These are phyloP conservation scores for Rhizoctonia solani DNA, from an alignment of 1,284 basidiomycete species.

Conservation along the genomic window DNA sequence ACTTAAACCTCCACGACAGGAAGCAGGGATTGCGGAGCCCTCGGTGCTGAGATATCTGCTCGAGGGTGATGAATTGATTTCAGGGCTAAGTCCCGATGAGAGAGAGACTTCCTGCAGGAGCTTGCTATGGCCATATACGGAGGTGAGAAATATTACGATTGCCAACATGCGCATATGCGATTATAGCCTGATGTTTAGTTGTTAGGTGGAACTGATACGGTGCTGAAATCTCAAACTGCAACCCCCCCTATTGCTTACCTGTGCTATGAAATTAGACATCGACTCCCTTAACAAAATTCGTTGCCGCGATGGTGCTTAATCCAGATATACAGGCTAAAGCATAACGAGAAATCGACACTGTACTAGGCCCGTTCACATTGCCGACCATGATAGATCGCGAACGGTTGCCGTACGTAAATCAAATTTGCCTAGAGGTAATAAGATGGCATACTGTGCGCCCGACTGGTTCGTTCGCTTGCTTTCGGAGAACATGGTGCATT, in stretches of 20 bases:
- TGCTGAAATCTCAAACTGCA: not conserved
- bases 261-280: conserved; percentile 24
- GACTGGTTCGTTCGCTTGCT: not conserved
- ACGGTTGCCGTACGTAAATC: conserved; percentile 41
- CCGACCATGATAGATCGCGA: conserved; percentile 38
- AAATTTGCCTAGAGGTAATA: conserved; percentile 42
- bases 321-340: conserved; percentile 41
- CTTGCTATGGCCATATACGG: too few species aligned
- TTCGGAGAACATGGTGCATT: not conserved
- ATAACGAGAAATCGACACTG: conserved; percentile 41
- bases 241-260: too few species aligned
- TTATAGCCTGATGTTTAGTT: too few species aligned
- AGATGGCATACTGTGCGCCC: conserved; percentile 40
- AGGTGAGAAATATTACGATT: not conserved
- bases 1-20: not conserved
- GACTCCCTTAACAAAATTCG: conserved; percentile 39
- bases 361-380: conserved; percentile 41
- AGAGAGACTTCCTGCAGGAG: conserved; percentile 6
- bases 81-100: not conserved
- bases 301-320: conserved; percentile 41
- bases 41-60: conserved; percentile 8
- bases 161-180: too few species aligned
- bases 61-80: not conserved
- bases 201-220: conserved; percentile 25
- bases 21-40: not conserved